Percentiles rank a stretch among this genome's conserved stretches.
Evolutionary conservation across 495 filamentous ascomycete species (phyloP).

Genomic region (Penicillium ochrochloron): DNA sequence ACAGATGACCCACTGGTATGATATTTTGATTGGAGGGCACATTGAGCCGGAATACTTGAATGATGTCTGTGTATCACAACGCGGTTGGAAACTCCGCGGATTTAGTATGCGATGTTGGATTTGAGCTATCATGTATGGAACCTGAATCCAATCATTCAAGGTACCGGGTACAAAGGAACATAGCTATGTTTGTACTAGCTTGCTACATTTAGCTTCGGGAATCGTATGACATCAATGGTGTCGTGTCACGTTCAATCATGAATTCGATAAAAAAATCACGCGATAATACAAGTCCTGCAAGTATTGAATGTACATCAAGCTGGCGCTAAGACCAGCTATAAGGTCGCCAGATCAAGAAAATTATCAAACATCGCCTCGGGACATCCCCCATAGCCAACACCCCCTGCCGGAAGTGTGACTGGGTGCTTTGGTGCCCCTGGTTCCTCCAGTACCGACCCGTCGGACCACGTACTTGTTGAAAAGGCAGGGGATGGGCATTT

Average conservation of each 20-base stretch:
- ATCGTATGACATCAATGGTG: constrained; percentile 12
- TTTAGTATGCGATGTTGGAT: neutral
- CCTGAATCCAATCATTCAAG: neutral
- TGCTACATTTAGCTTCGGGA: neutral
- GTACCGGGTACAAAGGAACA: neutral
- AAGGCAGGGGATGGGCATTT: constrained; percentile 17
- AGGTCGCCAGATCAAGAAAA: constrained; percentile 17
- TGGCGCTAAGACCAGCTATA: neutral
- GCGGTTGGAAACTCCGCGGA: neutral
- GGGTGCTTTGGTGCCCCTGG: neutral
- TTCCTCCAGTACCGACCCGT: constrained; percentile 20
- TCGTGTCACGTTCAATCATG: neutral
- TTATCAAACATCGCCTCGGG: constrained; percentile 25
- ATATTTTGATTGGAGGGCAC: constrained; percentile 1
- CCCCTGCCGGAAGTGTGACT: neutral
- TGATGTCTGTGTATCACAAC: neutral
- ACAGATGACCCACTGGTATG: neutral
- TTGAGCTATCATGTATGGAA: neutral
- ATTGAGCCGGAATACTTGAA: neutral
- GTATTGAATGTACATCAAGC: neutral
- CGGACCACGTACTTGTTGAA: constrained; percentile 22
- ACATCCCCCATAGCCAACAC: neutral
- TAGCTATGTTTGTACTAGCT: neutral
- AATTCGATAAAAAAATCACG: neutral
- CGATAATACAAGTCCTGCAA: neutral